phyloP scores from a whole-genome alignment of 164 flowering plant species.

The Nelumbo lutea region DNA sequence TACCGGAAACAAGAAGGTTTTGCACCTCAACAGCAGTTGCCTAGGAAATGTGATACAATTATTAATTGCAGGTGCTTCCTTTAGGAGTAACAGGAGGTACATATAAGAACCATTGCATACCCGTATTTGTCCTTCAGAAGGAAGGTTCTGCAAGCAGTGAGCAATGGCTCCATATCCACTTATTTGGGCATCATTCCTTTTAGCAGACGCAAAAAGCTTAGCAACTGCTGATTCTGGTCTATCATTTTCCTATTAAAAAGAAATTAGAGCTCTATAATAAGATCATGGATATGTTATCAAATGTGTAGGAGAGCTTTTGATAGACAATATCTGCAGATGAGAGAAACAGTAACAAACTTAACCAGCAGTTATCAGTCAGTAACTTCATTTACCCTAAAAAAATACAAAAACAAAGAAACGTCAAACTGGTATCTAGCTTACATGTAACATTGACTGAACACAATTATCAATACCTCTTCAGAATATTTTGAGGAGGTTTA shows the following conservation, averaged over 20 bases:
- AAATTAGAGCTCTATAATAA: conserved; percentile 4
- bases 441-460: not conserved
- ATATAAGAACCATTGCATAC: conserved; percentile 27
- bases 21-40: conserved; percentile 90
- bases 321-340: not conserved
- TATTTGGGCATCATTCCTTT: conserved; percentile 37
- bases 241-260: conserved; percentile 58
- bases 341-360: not conserved
- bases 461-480: not conserved
- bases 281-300: not conserved
- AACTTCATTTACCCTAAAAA: not conserved
- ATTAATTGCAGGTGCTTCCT: conserved; percentile 3
- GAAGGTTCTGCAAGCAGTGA: conserved; percentile 68
- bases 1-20: conserved; percentile 89
- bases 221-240: conserved; percentile 83
- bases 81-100: not conserved
- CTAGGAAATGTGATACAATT: conserved; percentile 28
- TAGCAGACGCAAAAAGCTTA: conserved; percentile 76
- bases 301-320: not conserved
- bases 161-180: conserved; percentile 43
- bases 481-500: not conserved
- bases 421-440: not conserved
- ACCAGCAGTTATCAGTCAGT: not conserved
- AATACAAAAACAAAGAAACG: not conserved
- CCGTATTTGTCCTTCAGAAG: conserved; percentile 76